Conservation (phyloP, 1,139 yeast species). For the Magnusiomyces paraingens region DNA sequence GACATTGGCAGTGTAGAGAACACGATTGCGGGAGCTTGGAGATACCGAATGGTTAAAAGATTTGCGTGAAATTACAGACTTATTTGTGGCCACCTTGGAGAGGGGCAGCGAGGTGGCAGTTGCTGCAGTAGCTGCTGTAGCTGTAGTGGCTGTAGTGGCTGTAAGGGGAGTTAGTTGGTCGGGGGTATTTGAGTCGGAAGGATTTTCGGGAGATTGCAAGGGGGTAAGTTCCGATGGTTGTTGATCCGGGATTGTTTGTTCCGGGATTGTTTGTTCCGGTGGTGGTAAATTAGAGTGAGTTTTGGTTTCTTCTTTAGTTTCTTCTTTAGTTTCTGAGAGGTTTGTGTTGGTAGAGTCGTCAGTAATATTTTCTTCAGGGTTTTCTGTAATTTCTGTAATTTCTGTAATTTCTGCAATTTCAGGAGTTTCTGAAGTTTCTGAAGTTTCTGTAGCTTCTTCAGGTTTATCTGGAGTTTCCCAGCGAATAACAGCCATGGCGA, state of each 20-base stretch:
- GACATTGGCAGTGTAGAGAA: constrained; percentile 89
- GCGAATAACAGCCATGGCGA: constrained; percentile 85
- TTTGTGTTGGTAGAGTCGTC: no score
- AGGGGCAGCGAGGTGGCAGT: not conserved
- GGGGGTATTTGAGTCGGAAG: not conserved
- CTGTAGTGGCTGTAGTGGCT: no score
- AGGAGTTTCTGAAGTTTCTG: not conserved
- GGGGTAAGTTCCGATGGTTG: no score
- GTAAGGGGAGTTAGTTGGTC: not conserved
- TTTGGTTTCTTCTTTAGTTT: no score
- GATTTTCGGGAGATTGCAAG: not conserved
- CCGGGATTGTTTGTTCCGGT: no score
- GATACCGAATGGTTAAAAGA: constrained; percentile 12
- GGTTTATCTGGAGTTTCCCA: constrained; percentile 54
- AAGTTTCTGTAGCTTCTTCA: not conserved
- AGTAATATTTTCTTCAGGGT: no score
- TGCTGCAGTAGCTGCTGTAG: not conserved
- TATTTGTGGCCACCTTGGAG: not conserved
- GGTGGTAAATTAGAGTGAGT: no score
- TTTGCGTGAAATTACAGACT: not conserved
- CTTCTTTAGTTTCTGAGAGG: no score
- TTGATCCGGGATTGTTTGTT: no score
- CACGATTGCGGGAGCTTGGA: constrained; percentile 34
- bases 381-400: no score
- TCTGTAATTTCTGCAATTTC: not conserved